Percentiles rank a stretch among this genome's conserved stretches.
Conservation (phyloP, 2,329 filamentous ascomycete species). For the Exserohilum turcica region DNA sequence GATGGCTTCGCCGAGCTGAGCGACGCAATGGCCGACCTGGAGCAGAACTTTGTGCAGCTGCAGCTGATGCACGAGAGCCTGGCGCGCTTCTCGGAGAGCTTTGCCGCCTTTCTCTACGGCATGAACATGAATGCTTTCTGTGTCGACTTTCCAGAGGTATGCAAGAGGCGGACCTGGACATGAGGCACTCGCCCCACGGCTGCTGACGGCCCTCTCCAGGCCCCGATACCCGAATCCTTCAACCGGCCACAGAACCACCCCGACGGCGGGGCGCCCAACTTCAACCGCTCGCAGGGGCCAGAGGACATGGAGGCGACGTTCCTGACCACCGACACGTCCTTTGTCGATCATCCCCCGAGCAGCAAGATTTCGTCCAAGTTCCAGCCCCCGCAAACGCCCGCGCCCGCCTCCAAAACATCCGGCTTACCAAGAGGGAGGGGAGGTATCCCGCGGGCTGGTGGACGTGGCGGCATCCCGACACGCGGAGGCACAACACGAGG, state of each 20-base stretch:
- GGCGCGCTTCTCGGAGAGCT: conserved; percentile 91
- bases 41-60: conserved; percentile 96
- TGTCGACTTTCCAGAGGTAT: conserved; percentile 93
- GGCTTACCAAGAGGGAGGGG: conserved; percentile 36
- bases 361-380: conserved; percentile 55
- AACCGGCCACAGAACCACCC: conserved; percentile 48
- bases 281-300: conserved; percentile 31
- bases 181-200: background rate
- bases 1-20: conserved; percentile 91
- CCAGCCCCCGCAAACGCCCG: conserved; percentile 44
- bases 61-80: conserved; percentile 96
- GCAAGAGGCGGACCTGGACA: conserved; percentile 3
- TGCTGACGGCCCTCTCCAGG: conserved; percentile 54
- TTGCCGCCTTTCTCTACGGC: conserved; percentile 92
- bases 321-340: conserved; percentile 90
- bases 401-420: conserved; percentile 28
- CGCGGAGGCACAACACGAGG: conserved; percentile 41
- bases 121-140: conserved; percentile 99
- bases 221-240: conserved; percentile 84
- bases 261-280: conserved; percentile 25
- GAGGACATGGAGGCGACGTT: conserved; percentile 78
- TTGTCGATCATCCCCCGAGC: conserved; percentile 80
- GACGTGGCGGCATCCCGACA: conserved; percentile 41
- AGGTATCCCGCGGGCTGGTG: conserved; percentile 44
- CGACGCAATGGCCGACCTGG: conserved; percentile 91